Conservation (phyloP, 176 grass and related monocot species). For the Hordeum marinum region DNA sequence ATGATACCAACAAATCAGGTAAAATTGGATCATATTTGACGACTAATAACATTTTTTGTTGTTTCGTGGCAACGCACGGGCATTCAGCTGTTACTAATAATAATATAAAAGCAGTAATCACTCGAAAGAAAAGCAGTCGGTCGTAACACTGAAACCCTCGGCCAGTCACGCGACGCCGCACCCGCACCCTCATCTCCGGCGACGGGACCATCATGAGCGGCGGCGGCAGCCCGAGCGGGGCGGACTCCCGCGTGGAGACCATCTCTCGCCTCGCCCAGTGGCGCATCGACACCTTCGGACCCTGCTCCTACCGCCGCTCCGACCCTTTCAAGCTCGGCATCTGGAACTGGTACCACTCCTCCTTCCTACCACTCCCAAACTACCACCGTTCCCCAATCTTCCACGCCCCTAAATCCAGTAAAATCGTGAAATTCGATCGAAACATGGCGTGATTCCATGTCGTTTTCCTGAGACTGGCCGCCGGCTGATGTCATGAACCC, state of each 20-base stretch:
- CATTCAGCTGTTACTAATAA: too few relatives aligned
- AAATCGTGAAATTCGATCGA: background rate
- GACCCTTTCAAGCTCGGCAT: slow-evolving; percentile 89
- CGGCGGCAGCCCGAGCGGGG: slow-evolving; percentile 8
- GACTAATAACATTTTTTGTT: too few relatives aligned
- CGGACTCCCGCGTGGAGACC: slow-evolving; percentile 80
- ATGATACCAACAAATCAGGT: too few relatives aligned
- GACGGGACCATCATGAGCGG: slow-evolving; percentile 1
- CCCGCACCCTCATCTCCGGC: background rate
- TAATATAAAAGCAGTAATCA: too few relatives aligned
- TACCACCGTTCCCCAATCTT: background rate
- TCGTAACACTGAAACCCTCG: background rate
- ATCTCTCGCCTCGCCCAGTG: slow-evolving; percentile 88
- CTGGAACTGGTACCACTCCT: slow-evolving; percentile 65
- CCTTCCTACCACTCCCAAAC: background rate
- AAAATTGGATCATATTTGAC: too few relatives aligned
- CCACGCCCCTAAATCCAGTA: background rate
- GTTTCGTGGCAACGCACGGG: too few relatives aligned
- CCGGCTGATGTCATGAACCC: background rate
- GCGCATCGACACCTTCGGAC: slow-evolving; percentile 86
- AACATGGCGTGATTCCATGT: background rate
- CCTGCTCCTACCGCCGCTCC: slow-evolving; percentile 82
- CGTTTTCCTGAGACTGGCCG: background rate
- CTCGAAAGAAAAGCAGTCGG: background rate
- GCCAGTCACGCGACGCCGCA: background rate